Base-by-base conservation (phyloP, 169 alveolate species). In the Nephromyces sp. region DNA sequence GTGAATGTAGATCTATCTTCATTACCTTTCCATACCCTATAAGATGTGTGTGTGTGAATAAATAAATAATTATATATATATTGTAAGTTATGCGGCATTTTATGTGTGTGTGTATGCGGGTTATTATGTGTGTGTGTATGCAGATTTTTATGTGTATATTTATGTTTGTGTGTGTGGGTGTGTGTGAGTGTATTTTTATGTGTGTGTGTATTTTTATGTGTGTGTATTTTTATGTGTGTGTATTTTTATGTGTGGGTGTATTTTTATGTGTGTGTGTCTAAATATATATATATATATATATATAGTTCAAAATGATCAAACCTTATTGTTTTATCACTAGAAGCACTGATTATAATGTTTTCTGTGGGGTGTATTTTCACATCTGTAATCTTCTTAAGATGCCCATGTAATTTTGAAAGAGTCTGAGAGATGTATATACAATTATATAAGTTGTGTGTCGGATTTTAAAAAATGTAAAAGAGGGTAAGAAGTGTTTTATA, bases 321-420 rank as follows among this genome's bases (percentile, higher is more conserved):
- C 82, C 72, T 35, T 67, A 83, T 35, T 6, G 92, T 84, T 53
- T 82, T 89, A 72, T 89, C 94, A 29, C 84, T 88, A 31, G 94
- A 86, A 25, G 85, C 86, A 22, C 83, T 43, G 27, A 80, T 64
- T 24, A 80, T 66, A 15, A 75, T 34, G 3, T 65, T 61, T 30
- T 35, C 67, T 8, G 28, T 1, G 30, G 70, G 65, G 35, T 52
- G 74, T 52, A 69, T 34, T 32, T 78, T 68, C 32, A 82, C 25
- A 27, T 43, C 43, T 24, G 79, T 51, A 62, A 53, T 34, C 4
- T 80, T 68, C 32, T 70, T 52, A 21, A 79, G 81, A 63, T 89
- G 94, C 0, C 74, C 83, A 28, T 32, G 30, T 31, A 77, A 24
- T 63, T 71, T 77, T 8, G 15, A 31, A 28, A 70, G 32, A 4